Evolutionary conservation across 2,329 filamentous ascomycete genomes (phyloP), one percentile per base, ranked within the genome.

Genomic region (Trichoderma sp.): DNA sequence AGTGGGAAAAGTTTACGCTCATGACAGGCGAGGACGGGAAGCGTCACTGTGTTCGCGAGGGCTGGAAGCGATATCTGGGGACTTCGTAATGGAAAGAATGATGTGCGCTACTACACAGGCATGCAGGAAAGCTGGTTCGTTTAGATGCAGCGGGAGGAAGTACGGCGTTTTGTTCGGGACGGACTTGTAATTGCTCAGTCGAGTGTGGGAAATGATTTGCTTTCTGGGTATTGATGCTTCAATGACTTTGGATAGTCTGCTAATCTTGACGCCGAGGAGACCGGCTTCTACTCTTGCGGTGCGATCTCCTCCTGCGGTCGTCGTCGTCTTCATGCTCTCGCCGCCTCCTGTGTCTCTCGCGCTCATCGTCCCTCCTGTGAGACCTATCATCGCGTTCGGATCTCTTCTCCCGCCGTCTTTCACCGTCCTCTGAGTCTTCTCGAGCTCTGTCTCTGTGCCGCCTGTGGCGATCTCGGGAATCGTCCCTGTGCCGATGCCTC

Each of bases 1-100:
- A 90, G 58, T 97, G 93, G 92, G 93, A 97, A 79, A 93, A 90
- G 67, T 97, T 96, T 71, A 81, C 88, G 21, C 80, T 96, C 59
- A 83, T 83, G n/a, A 83, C 89, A 63, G 85, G 84, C 15, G 84
- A 88, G 24, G 87, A 90, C 67, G 90, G 91, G 10, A 87, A 85
- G 69, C 83, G 88, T 51, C 80, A 85, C 59, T 86, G 90, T 68
- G 78, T 87, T 34, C 83, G 90, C 68, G 89, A 93, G 72, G 91
- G 90, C 2, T 96, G 92, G 92, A 94, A 92, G 77, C 83, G 88
- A 71, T 95, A 93, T 78, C 78, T 93, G 60, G 79, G 79, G 7
- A 78, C 76, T 63, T 74, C 75, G 48, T 80, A 65, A 72, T n/a
- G 21, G 24, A 24, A 24, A 19, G 28, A 43, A 34, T 48, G 9